Evolutionary conservation across 192 early-diverging fungal species (phyloP), one percentile per base, ranked within the genome.

Genomic region (Gigaspora rosea): DNA sequence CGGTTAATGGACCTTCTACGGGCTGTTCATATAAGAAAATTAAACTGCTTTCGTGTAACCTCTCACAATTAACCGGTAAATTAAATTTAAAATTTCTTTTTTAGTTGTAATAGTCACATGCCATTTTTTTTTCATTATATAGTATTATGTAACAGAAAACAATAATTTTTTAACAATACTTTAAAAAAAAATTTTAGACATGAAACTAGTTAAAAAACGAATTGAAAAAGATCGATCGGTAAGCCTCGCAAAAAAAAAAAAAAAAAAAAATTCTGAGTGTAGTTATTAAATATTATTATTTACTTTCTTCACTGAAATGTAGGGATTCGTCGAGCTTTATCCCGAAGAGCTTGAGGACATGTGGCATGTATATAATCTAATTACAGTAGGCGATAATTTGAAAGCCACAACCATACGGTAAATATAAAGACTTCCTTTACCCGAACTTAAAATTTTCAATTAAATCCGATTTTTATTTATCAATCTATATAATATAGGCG

Each of bases 291-390:
- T n/a, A 36, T 13, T 72, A 74, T 58, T n/a, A 47, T n/a, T 46
- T 32, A 46, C 2, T 46, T 54, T 33, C 73, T 71, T 63, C 81
- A 32, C 71, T 79, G 46, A 72, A 84, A 69, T 72, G 32, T 94
- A 93, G 35, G 97, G 97, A 48, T 90, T 77, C 73, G 90, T 98
- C 35, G 92, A 89, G 3, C 85, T 99, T 56, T 85, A 88, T 51
- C 92, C 96, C 1, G 95, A 98, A 78, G 94, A 98, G 76, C 81
- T 90, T 64, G 96, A 99, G 75, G 98, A 99, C 83, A 95, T 99
- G 94, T 99, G 98, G 96, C 95, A 97, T 84, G 88, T 93, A 48
- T 96, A 97, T 85, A 95, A 93, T 80, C 87, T 94, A 41, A 91
- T 99, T 69, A 85, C 90, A 41, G 86, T 90, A 74, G 93, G 92